These are phyloP conservation scores for Oryza australiensis DNA, from an alignment of 176 grass and related monocot genomes.

Conservation along the genomic window DNA sequence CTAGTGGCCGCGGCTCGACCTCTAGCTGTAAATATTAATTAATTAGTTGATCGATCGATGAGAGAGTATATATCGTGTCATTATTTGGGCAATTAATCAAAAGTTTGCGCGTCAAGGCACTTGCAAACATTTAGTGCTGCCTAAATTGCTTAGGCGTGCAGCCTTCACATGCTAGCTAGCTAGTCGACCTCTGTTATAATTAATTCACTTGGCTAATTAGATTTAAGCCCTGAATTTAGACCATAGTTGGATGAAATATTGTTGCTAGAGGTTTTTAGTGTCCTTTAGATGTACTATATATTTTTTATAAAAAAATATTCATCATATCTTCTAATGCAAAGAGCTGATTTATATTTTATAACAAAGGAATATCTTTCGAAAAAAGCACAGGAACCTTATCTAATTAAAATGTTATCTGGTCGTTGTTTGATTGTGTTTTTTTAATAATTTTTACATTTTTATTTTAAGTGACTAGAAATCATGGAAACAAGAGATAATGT, in stretches of 20 bases:
- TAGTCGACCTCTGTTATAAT: background rate
- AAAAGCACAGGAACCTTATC: too few relatives aligned
- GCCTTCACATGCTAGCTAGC: background rate
- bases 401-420: too few relatives aligned
- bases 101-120: conserved; percentile 35
- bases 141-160: background rate
- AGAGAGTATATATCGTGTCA: background rate
- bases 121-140: background rate
- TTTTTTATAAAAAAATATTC: too few relatives aligned
- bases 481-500: too few relatives aligned
- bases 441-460: background rate
- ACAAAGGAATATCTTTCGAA: too few relatives aligned
- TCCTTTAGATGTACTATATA: background rate
- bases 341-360: too few relatives aligned
- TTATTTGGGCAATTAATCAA: background rate
- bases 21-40: conserved; percentile 10
- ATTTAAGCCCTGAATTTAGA: background rate
- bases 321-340: too few relatives aligned
- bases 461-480: too few relatives aligned
- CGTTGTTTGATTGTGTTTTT: too few relatives aligned
- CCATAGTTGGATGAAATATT: background rate
- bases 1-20: too few relatives aligned
- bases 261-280: background rate
- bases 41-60: background rate
- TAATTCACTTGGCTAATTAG: background rate